A percentile compares a stretch with the other conserved stretches of the same genome.
Evolutionary conservation across 164 flowering plant species (phyloP).

Genomic region (Annona squamosa): DNA sequence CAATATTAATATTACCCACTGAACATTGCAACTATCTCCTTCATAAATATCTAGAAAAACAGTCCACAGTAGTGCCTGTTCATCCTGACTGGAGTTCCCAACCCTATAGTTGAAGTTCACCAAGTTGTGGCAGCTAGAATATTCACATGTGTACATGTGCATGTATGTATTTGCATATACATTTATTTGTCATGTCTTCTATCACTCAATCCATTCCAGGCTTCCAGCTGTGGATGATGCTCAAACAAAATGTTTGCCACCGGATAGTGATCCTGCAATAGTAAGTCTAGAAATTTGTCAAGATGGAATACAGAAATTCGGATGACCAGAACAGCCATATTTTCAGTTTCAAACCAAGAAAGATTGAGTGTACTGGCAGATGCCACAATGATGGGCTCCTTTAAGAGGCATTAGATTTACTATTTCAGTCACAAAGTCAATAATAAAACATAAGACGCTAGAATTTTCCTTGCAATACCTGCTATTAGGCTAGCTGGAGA

Average conservation of each 20-base stretch:
- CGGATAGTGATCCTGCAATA: not conserved
- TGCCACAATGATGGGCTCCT: not conserved
- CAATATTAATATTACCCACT: too few species aligned
- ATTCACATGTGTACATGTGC: too few species aligned
- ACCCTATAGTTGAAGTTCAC: too few species aligned
- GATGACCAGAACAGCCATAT: not conserved
- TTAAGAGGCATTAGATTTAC: not conserved
- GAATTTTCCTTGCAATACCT: slow-evolving; percentile 29
- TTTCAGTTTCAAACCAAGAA: not conserved
- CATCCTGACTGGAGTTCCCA: too few species aligned
- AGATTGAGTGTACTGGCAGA: not conserved
- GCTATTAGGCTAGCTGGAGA: slow-evolving; percentile 39
- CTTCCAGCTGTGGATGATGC: not conserved
- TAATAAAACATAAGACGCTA: not conserved
- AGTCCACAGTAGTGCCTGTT: too few species aligned
- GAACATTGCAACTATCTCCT: too few species aligned
- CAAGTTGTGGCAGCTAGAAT: too few species aligned
- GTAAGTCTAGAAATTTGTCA: not conserved
- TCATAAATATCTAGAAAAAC: too few species aligned
- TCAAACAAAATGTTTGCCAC: not conserved
- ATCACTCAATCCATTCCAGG: not conserved
- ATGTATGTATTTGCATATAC: too few species aligned
- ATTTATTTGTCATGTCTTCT: too few species aligned
- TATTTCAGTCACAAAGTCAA: not conserved
- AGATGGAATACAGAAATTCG: not conserved